Conservation (phyloP, 2,329 filamentous ascomycete genomes). For the Pyrenochaeta sp. region DNA sequence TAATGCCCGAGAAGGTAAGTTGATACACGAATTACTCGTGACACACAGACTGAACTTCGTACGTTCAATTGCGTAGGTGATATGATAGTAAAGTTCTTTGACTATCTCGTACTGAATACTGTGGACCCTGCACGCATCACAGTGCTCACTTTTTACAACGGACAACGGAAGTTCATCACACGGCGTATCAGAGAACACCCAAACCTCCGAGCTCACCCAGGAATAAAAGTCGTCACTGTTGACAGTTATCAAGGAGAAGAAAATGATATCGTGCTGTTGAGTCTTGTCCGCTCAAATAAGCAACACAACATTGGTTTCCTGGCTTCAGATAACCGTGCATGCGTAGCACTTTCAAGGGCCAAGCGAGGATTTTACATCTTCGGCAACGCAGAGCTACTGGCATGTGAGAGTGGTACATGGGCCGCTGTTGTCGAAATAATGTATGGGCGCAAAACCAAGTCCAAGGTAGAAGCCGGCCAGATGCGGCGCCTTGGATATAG, state of each 20-base stretch:
- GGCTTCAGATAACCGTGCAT: conserved; percentile 68
- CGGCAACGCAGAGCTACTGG: conserved; percentile 71
- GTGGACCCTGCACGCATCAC: conserved; percentile 71
- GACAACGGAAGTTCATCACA: conserved; percentile 74
- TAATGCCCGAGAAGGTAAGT: conserved; percentile 68
- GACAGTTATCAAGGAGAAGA: conserved; percentile 90
- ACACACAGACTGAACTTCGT: neutral
- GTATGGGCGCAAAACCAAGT: conserved; percentile 46
- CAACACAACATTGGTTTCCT: conserved; percentile 75
- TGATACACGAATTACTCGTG: neutral
- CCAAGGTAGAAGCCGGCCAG: conserved; percentile 30
- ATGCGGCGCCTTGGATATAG: conserved; percentile 55
- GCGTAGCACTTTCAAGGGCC: conserved; percentile 73
- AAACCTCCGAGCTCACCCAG: conserved; percentile 45
- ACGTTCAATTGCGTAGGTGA: conserved; percentile 55
- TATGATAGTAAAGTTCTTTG: conserved; percentile 77
- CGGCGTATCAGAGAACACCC: conserved; percentile 55
- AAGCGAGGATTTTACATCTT: conserved; percentile 84
- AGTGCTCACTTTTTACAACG: conserved; percentile 86
- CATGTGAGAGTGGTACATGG: conserved; percentile 60
- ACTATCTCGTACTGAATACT: conserved; percentile 76
- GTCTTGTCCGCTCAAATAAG: conserved; percentile 76
- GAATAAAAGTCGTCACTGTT: conserved; percentile 76
- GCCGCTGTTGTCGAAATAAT: conserved; percentile 60
- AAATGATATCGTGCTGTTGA: conserved; percentile 83